These are phyloP conservation scores for Corylus avellana DNA, from an alignment of 306 rosid genomes.

Conservation along the genomic window DNA sequence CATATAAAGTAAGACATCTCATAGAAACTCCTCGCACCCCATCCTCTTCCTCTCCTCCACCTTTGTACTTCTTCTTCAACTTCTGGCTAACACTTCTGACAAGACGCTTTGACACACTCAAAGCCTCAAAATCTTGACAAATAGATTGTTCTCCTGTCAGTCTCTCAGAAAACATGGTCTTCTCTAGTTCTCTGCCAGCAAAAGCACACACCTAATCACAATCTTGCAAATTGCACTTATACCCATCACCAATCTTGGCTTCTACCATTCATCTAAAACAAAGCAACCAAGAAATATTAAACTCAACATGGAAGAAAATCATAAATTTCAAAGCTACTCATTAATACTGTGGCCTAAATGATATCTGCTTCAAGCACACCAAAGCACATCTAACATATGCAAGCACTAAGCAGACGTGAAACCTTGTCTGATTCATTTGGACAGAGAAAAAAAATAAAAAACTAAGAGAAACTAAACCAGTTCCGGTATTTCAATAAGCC, in stretches of 20 bases:
- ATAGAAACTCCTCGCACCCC: conserved; percentile 63
- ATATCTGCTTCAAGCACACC: background rate
- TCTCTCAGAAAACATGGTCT: conserved; percentile 66
- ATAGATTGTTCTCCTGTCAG: conserved; percentile 53
- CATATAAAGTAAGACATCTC: conserved; percentile 74
- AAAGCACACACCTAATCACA: conserved; percentile 38
- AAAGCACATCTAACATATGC: background rate
- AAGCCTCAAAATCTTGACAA: conserved; percentile 60
- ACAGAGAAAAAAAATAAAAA: background rate
- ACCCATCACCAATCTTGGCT: conserved; percentile 31
- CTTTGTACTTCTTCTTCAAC: conserved; percentile 61
- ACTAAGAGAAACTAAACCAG: background rate
- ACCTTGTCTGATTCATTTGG: background rate
- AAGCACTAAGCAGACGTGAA: background rate
- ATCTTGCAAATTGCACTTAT: conserved; percentile 25
- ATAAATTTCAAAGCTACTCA: conserved; percentile 15
- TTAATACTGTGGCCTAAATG: background rate
- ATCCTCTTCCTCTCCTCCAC: conserved; percentile 66
- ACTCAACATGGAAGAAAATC: conserved; percentile 24
- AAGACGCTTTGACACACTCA: conserved; percentile 83
- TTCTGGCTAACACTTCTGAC: conserved; percentile 91
- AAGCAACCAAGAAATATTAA: conserved; percentile 31
- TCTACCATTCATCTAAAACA: conserved; percentile 32
- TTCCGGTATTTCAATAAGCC: background rate
- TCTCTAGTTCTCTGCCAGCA: conserved; percentile 33